Percentiles rank a stretch among this genome's conserved stretches.
phyloP scores from a whole-genome alignment of 495 filamentous ascomycete genomes.

The Recurvomyces mirabilis region DNA sequence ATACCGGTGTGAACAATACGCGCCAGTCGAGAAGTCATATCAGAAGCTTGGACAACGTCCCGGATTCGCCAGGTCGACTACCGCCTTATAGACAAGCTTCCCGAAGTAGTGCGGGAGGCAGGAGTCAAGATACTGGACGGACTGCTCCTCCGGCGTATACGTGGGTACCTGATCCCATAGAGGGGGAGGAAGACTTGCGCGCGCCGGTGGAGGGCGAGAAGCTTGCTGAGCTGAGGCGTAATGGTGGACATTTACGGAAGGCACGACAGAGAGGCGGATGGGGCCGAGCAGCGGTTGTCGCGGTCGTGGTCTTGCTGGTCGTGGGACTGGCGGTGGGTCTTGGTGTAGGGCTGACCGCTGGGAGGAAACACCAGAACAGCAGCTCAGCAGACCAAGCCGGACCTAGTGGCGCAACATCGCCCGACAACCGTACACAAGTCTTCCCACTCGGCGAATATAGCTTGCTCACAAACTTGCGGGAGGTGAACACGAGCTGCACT shows the following conservation, averaged over 20 bases:
- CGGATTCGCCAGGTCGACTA: too few species aligned
- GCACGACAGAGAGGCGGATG: constrained; percentile 23
- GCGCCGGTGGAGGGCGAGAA: constrained; percentile 14
- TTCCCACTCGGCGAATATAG: constrained; percentile 48
- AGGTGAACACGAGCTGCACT: constrained; percentile 39
- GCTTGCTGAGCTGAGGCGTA: constrained; percentile 7
- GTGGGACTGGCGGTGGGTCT: constrained; percentile 42
- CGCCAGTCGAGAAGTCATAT: too few species aligned
- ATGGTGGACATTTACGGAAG: constrained; percentile 3
- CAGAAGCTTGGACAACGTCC: too few species aligned
- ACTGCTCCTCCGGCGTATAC: constrained; percentile 8
- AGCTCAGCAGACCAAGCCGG: background rate
- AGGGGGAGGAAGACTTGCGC: background rate
- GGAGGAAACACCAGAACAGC: background rate
- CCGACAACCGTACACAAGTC: constrained; percentile 3
- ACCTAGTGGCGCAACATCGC: background rate
- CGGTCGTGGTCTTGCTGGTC: constrained; percentile 32
- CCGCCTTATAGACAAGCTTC: background rate
- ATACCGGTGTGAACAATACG: too few species aligned
- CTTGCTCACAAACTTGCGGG: constrained; percentile 43
- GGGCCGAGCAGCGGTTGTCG: constrained; percentile 20
- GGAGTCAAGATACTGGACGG: background rate
- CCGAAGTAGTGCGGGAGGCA: background rate
- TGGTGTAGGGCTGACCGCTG: constrained; percentile 38
- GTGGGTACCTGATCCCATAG: constrained; percentile 10